Evolutionary conservation across 164 flowering plant species (phyloP), one percentile per base, ranked within the genome.

Genomic region (Hamamelis virginiana): DNA sequence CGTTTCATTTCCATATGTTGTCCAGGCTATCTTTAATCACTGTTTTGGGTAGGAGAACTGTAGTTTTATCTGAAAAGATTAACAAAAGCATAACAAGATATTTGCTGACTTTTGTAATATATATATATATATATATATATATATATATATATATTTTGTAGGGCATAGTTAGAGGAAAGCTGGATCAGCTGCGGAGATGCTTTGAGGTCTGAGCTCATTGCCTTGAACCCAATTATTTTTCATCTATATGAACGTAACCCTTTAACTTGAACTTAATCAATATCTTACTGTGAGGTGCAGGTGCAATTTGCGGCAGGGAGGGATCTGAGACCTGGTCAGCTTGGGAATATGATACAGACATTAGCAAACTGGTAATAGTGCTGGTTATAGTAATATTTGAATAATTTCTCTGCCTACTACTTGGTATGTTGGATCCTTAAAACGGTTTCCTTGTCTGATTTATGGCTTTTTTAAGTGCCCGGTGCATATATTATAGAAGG

Each of bases 241-340:
- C 22, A n/a, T 44, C 19, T 15, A 33, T 45, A 21, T 13, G 25
- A n/a, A 16, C 15, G 0, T 28, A 28, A 47, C 19, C 43, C n/a
- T 28, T 33, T 25, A 1, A 9, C 52, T 44, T 50, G 53, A 25
- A 16, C 26, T 23, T 72, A 47, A 21, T 60, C 59, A 23, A 11
- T 50, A 47, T 33, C n/a, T 48, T 60, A 28, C 61, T 62, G 51
- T 67, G 43, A 55, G 57, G 1, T 84, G 69, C 75, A 94, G 98
- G 98, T 94, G n/a, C 98, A 88, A 77, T 94, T 92, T 86, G 97
- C 98, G 5, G 97, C 98, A 15, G 98, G 98, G 66, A 89, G 98
- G 81, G 98, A 94, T 83, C 81, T 89, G 70, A 85, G 97, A 79
- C 97, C 98, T 61, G 97, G 80, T 65, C 97, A 94, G 72, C 86